Evolutionary conservation across 2,329 filamentous ascomycete species (phyloP), one percentile per base, ranked within the genome.

Genomic region (Sordariomycetes sp.): DNA sequence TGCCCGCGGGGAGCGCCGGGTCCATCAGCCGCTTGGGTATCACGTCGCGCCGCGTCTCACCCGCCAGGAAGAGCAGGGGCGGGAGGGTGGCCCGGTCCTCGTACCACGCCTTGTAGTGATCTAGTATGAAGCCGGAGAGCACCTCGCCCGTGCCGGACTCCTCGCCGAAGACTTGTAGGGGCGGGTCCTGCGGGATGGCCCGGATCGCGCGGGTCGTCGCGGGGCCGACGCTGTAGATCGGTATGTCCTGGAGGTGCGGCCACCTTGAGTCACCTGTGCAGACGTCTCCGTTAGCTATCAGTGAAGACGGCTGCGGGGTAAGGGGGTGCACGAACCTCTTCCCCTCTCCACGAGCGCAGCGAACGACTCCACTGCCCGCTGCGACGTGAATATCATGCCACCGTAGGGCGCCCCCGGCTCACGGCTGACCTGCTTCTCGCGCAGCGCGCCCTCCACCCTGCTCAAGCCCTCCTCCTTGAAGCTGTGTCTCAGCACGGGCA

Each of bases 11-110:
- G 10, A 91, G 71, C 0, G 68, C 64, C 0, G 74, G 67, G 46
- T 81, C 79, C 76, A 85, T 88, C 43, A 97, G 74, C 1, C 83
- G 90, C 64, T 82, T 89, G 1, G 94, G 92, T 62, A 99, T 96
- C 63, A 96, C 84, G 69, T 97, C 94, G 52, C 94, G 78, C 58
- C 91, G 82, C 68, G 92, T 89, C 68, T 97, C 93, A 22, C 94
- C 94, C 0, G 96, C 91, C 16, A 95, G 80, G 69, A 97, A 99
- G 1, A 97, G 74, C 5, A 97, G 70, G 0, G 87, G 80, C 0
- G 83, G 84, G 64, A 83, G 83, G 16, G 63, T 65, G 12, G 68
- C 54, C 55, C 70, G 67, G 43, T 69, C 69, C 40, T 67, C 62
- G 62, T 82, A 79, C 76, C 77, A 79, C 55, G 72, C 66, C 25